Base-by-base conservation (phyloP, 768 basidiomycete species). In the Galerina marginata region DNA sequence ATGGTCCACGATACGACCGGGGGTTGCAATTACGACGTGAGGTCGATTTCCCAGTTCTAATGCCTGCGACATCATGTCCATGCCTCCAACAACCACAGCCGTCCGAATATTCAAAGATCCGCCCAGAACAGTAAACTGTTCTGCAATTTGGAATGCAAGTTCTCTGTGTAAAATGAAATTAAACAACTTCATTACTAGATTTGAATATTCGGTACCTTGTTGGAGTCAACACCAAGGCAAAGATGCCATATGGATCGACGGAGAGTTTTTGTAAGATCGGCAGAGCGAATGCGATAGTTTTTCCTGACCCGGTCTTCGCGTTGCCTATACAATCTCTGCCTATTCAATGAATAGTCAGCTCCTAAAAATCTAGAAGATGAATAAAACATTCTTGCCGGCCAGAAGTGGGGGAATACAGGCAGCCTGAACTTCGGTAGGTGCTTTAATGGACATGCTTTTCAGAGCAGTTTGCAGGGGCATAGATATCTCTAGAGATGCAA, bases 1-100 rank as follows among this genome's bases (percentile, higher is more conserved):
- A 66, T 95, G 88, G 74, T 99, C 97, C 3, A 95, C 93, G 20
- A 99, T 86, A 16, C 97, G 86, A 2, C 97, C 97, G 3, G 97
- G 97, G 0, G 97, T 99, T 7, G 96, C 97, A 47, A 99, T 88
- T 23, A 99, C 89, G 39, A 99, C 83, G 71, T 99, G 97, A 0
- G 97, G 97, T 43, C 91, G 85, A 63, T 88, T 86, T 2, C 83
- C 81, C 12, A 99, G 85, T 68, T 96, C 95, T 15, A 93, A 79
- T 0, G 96, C 93, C 72, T 99, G 97, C 1, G 87, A 72, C 81
- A 97, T 94, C 90, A 96, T 96, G 68, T 99, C 97, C 94, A 99
- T 96, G 5, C 97, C 97, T 15, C 97, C 97, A 2, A 99, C 95
- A 36, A 98, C 79, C 7, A 98, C 95, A 9, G 91, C 85, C 9